Percentiles rank a stretch among this genome's conserved stretches.
phyloP scores from a whole-genome alignment of 257 asterid genomes.

The Rauvolfia tetraphylla region DNA sequence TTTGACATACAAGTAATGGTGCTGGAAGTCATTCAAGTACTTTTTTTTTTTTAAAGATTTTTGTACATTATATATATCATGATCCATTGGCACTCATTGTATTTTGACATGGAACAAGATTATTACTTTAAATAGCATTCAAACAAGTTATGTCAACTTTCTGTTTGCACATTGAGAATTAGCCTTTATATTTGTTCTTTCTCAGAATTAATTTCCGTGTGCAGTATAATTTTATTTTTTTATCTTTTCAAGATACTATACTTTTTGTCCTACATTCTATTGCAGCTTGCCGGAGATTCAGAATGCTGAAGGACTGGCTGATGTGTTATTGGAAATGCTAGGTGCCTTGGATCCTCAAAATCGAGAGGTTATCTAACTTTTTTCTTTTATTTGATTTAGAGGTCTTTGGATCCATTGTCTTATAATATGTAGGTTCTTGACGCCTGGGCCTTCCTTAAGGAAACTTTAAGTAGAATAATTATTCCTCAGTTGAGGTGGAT shows the following conservation, averaged over 20 bases:
- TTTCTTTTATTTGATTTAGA: not conserved
- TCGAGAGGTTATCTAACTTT: slow-evolving; percentile 49
- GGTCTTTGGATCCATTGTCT: not conserved
- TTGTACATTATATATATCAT: too few species aligned
- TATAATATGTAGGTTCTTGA: not conserved
- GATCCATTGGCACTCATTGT: not conserved
- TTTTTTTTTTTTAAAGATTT: not conserved
- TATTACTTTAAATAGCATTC: not conserved
- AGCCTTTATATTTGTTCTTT: not conserved
- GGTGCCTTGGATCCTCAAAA: slow-evolving; percentile 71
- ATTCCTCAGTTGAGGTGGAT: too few species aligned
- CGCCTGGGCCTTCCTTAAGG: not conserved
- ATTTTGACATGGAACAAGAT: not conserved
- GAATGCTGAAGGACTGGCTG: slow-evolving; percentile 79
- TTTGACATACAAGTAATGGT: too few species aligned
- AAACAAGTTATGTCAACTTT: not conserved
- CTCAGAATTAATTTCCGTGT: too few species aligned
- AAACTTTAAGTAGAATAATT: not conserved
- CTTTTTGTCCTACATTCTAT: not conserved
- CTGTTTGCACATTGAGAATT: not conserved
- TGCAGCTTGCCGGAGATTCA: slow-evolving; percentile 77
- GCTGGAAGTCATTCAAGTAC: not conserved
- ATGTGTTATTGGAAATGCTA: slow-evolving; percentile 81
- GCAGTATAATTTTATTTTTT: not conserved
- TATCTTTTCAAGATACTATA: not conserved